Evolutionary conservation across 2,329 filamentous ascomycete genomes (phyloP), one percentile per base, ranked within the genome.

Genomic region (Blastomyces gilchristii): DNA sequence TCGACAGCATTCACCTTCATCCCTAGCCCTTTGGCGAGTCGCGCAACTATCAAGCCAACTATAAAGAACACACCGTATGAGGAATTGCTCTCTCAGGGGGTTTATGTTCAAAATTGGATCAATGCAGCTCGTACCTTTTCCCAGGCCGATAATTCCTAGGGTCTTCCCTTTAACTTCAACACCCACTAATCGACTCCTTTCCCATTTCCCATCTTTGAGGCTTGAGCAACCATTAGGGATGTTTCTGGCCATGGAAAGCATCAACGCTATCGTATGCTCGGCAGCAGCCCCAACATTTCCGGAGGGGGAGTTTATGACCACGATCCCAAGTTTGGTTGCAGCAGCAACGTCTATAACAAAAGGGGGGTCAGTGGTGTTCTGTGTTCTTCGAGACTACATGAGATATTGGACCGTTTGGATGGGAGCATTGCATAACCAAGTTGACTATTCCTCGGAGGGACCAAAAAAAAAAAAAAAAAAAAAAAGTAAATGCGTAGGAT

Each of bases 261-360:
- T 78, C 52, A 94, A 79, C 61, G 86, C 86, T 61, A 92, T 82
- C 0, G 89, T 91, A 69, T 91, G 89, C 71, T 91, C 89, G 0
- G 89, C 89, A 0, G 89, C 90, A 0, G 90, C 89, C 63, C 88
- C 84, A 68, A 92, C 91, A 71, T 94, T 94, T 1, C 90, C 90
- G 22, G 84, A 83, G 0, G 90, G 89, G 34, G 85, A 88, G 73
- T 93, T 94, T 62, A 93, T 86, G 1, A 94, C 89, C 60, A 92
- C 86, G 64, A 93, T 86, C 25, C 90, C 90, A 62, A 85, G 80
- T 49, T 82, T 80, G 0, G 89, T 93, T 2, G 89, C 89, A 8
- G 85, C 83, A 43, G 84, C 79, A 0, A 93, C 86, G 71, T 93
- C 81, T 73, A 61, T 31, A 1, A 22, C 14, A 43, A 60, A 28